Percentiles rank a stretch among this genome's conserved stretches.
Evolutionary conservation across 805 yeast genomes (phyloP).

Genomic region (Candida hungchunana): DNA sequence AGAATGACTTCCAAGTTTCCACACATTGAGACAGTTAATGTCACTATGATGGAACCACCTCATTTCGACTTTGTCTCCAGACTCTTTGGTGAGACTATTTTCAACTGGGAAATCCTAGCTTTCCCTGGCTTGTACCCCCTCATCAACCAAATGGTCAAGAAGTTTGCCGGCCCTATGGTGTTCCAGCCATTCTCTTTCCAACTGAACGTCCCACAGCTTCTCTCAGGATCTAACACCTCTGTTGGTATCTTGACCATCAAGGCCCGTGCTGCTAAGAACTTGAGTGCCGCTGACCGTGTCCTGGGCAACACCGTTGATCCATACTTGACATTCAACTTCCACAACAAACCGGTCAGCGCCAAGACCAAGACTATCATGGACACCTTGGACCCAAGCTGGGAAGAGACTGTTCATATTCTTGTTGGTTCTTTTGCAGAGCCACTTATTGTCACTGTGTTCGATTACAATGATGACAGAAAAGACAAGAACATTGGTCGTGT

Average conservation of each 20-base stretch:
- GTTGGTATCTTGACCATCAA: constrained; percentile 79
- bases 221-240: constrained; percentile 84
- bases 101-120: constrained; percentile 83
- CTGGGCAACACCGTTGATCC: constrained; percentile 86
- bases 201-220: constrained; percentile 83
- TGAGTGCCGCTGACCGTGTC: constrained; percentile 62
- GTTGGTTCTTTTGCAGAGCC: constrained; percentile 79
- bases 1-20: constrained; percentile 91
- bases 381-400: constrained; percentile 75
- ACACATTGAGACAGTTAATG: constrained; percentile 85
- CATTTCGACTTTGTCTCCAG: constrained; percentile 79
- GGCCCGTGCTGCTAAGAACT: constrained; percentile 59
- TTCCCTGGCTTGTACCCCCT: constrained; percentile 85
- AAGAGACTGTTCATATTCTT: constrained; percentile 69
- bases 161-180: constrained; percentile 84
- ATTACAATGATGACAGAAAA: constrained; percentile 73
- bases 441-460: constrained; percentile 64
- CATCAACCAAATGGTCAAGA: constrained; percentile 78
- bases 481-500: constrained; percentile 79
- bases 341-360: constrained; percentile 57
- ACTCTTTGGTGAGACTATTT: constrained; percentile 69
- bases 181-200: constrained; percentile 91
- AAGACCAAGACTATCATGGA: constrained; percentile 66
- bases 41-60: constrained; percentile 83
- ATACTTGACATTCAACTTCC: constrained; percentile 68